phyloP scores from a whole-genome alignment of 352 stramenopile species.

The Pythium volutum region DNA sequence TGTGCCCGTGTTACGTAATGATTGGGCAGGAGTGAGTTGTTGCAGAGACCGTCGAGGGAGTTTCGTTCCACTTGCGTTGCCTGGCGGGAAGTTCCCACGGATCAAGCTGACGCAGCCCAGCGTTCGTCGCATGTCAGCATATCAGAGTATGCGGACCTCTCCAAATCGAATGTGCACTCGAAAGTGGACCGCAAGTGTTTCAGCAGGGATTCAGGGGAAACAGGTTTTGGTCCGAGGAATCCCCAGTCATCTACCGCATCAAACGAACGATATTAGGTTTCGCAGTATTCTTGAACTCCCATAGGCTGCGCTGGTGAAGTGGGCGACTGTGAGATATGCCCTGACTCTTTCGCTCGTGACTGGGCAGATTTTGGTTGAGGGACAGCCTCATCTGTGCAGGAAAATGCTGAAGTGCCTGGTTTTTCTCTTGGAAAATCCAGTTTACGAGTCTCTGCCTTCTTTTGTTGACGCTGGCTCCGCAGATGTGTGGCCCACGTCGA shows the following conservation, averaged over 20 bases:
- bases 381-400: neutral
- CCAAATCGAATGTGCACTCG: constrained; percentile 17
- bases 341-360: constrained; percentile 4
- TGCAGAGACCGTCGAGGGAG: too few relatives aligned
- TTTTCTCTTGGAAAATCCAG: constrained; percentile 11
- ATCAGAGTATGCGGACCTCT: constrained; percentile 8
- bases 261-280: constrained; percentile 13
- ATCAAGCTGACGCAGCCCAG: too few relatives aligned
- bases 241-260: neutral
- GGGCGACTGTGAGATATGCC: constrained; percentile 18
- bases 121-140: constrained; percentile 13
- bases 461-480: neutral
- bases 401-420: neutral
- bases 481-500: neutral
- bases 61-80: too few relatives aligned
- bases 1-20: neutral
- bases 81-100: too few relatives aligned
- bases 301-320: neutral
- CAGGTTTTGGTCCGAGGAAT: neutral
- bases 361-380: neutral
- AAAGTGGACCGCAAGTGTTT: constrained; percentile 20
- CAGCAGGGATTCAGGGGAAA: neutral
- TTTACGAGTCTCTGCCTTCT: constrained; percentile 3
- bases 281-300: neutral
- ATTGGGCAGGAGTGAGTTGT: neutral